Base-by-base conservation (phyloP, 768 basidiomycete species). In the Fistulinella prunicolor region DNA sequence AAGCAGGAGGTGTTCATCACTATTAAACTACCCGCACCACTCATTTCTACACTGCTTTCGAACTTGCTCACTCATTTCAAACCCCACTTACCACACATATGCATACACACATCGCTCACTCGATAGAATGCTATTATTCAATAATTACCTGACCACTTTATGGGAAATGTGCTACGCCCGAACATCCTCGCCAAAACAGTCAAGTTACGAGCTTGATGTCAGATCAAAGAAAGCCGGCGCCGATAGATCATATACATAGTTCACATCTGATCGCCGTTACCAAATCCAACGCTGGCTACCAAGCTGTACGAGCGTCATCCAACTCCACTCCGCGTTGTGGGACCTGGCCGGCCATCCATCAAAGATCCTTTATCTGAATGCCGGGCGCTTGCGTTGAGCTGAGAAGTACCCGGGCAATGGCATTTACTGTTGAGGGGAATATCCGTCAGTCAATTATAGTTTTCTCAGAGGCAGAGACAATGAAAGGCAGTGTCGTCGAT, bases 381-480 rank as follows among this genome's bases (percentile, higher is more conserved):
- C 89, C 87, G n/a, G 93, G 94, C 16, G 91, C 91, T 57, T 86
- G 85, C 23, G 79, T 80, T 21, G 92, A 88, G 65, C 90, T 94
- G 34, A 96, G 78, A 59, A 90, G 75, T 20, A 94, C 86, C 55
- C 82, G 83, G n/a, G 72, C 76, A 60, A 96, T 89, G 9, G 82
- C 73, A 30, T 85, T 90, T 43, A 82, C 88, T 89, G 26, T 10
- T 42, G 29, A 30, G 32, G 9, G 34, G 10, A 40, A 21, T 34
- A 16, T 29, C 40, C 41, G 24, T 65, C 46, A 58, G 50, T 51
- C 38, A 49, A 41, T 35, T 39, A 40, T 46, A 23, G 43, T 32
- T 26, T 29, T 9, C 42, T n/a, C n/a, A n/a, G n/a, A n/a, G n/a
- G n/a, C n/a, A 41, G 38, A 38, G 49, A 34, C 26, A 42, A 35